These are phyloP conservation scores for Dactylella cylindrospora DNA, from an alignment of 2,329 filamentous ascomycete genomes.

Conservation along the genomic window DNA sequence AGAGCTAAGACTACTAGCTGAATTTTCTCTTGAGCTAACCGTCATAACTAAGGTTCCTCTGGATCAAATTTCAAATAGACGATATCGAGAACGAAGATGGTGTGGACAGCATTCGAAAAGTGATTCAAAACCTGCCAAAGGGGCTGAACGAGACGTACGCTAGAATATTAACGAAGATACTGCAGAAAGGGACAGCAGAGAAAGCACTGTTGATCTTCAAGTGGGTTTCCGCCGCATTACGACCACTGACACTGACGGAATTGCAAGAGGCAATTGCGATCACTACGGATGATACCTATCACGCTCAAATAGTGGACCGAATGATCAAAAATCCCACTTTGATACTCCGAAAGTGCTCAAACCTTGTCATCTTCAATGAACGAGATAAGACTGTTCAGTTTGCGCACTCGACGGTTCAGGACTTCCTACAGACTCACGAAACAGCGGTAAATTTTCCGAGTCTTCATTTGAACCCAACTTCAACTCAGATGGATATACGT, in stretches of 20 bases:
- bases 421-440: conserved; percentile 13
- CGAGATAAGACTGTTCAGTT: conserved; percentile 21
- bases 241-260: conserved; percentile 17
- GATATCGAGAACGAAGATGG: conserved; percentile 27
- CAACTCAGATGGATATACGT: background rate
- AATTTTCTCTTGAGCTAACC: background rate
- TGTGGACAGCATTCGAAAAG: conserved; percentile 15
- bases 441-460: background rate
- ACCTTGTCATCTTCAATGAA: conserved; percentile 2
- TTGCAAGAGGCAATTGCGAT: conserved; percentile 35
- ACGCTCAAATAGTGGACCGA: conserved; percentile 5
- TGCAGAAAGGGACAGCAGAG: conserved; percentile 11
- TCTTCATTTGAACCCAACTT: background rate
- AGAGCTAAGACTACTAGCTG: too few species aligned
- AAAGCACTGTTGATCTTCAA: conserved; percentile 25
- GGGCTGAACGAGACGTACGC: conserved; percentile 24
- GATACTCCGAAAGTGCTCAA: conserved; percentile 1
- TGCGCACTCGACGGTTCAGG: conserved; percentile 32
- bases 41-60: conserved; percentile 13
- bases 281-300: conserved; percentile 8
- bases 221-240: conserved; percentile 27
- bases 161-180: conserved; percentile 24
- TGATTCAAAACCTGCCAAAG: conserved; percentile 25
- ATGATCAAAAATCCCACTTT: background rate
- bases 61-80: conserved; percentile 37